Conservation (phyloP, 2,329 filamentous ascomycete species). For the Ceratocystis alfenasii region DNA sequence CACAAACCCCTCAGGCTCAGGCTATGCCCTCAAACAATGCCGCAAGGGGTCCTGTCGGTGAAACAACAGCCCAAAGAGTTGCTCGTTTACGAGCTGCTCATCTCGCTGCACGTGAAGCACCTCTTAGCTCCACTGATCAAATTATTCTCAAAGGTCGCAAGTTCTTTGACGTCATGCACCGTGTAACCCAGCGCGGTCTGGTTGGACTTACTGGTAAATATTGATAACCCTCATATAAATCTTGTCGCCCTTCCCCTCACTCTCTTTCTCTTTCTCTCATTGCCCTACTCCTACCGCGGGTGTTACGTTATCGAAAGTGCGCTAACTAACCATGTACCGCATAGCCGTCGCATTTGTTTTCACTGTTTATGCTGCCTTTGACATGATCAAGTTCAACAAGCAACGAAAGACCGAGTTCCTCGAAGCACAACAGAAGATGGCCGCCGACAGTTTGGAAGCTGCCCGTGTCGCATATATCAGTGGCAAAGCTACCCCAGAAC, state of each 20-base stretch:
- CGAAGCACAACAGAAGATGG: constrained; percentile 42
- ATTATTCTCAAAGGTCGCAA: constrained; percentile 38
- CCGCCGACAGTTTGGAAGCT: constrained; percentile 43
- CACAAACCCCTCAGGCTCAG: constrained; percentile 48
- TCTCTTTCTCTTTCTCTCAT: neutral
- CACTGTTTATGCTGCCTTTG: constrained; percentile 47
- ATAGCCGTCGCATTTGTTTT: constrained; percentile 43
- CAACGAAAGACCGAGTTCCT: constrained; percentile 48
- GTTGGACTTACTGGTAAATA: constrained; percentile 45
- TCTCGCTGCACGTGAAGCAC: constrained; percentile 50
- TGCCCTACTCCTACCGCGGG: neutral
- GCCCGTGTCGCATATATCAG: constrained; percentile 50
- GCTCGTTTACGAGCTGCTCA: constrained; percentile 56
- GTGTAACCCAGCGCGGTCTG: constrained; percentile 42
- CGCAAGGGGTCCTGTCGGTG: constrained; percentile 31
- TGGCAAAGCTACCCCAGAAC: constrained; percentile 44
- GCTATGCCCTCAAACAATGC: constrained; percentile 41
- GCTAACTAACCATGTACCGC: neutral
- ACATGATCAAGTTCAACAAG: constrained; percentile 51
- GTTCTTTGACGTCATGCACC: constrained; percentile 45
- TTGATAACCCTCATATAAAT: neutral
- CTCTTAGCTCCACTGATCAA: constrained; percentile 42
- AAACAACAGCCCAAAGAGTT: constrained; percentile 60
- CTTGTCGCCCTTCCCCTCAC: neutral
- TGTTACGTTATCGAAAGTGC: neutral